Base-by-base conservation (phyloP, 768 basidiomycete genomes). In the Leccinum pellstonianum region DNA sequence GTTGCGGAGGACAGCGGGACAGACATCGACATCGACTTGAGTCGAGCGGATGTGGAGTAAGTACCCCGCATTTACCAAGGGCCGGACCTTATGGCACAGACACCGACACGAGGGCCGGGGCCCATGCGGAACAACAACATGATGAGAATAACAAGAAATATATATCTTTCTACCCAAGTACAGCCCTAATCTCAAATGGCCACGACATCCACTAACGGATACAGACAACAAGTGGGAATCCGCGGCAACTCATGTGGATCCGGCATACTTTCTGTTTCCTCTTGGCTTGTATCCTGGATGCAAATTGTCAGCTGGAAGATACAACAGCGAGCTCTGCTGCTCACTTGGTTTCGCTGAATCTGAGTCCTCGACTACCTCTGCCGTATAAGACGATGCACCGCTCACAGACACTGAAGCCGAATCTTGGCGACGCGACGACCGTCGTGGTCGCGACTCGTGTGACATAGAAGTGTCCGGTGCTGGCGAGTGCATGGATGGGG, bases 401-500 rank as follows among this genome's bases (percentile, higher is more conserved):
- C 72, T 73, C 47, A 74, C 73, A 33, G 72, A 73, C 38, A 68
- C 62, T 2, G 72, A 63, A 19, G 65, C 60, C 1, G 72, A 75
- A 19, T 70, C 74, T 53, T 59, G 68, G 51, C 72, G 65, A 52
- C 72, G 72, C 35, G 41, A 25, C 11, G 62, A 56, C 50, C 72
- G 70, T 54, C 74, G 72, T 29, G 67, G 62, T 43, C 74, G 72
- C 25, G 72, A 64, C 25, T 69, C 74, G 19, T 64, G 57, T 10
- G 63, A 61, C 2, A 46, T 58, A 29, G 60, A 31, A 15, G 64
- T 62, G 7, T 66, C 73, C 11, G 59, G 69, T 52, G 38, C 69
- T 27, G 73, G 66, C 1, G 71, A 69, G 19, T 60, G 60, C 17
- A 60, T 52, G 8, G 48, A 58, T 9, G 62, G 63, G 5, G 69